These are phyloP conservation scores for Cercospora sojina DNA, from an alignment of 2,329 filamentous ascomycete species.

Conservation along the genomic window DNA sequence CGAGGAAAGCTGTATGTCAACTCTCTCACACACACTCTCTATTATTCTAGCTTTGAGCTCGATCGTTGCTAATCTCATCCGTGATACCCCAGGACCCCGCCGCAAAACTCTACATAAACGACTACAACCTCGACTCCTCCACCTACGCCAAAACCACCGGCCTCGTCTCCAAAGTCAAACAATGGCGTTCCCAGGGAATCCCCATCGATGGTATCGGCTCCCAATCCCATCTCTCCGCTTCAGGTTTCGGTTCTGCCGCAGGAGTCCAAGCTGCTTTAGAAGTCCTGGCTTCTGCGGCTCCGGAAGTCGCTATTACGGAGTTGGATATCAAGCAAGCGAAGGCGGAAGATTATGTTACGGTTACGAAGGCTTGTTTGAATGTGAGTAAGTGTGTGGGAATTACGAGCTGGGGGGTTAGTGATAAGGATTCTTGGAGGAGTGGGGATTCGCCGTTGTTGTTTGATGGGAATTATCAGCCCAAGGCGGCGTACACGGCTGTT, in stretches of 20 bases:
- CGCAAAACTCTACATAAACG: slow-evolving; percentile 74
- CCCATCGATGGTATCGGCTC: slow-evolving; percentile 66
- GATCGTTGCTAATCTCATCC: too few relatives aligned
- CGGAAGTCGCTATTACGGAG: slow-evolving; percentile 65
- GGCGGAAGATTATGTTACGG: slow-evolving; percentile 57
- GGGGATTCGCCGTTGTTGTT: slow-evolving; percentile 44
- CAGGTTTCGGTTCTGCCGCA: slow-evolving; percentile 47
- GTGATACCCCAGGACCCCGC: too few relatives aligned
- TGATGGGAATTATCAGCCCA: slow-evolving; percentile 43
- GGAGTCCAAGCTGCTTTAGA: slow-evolving; percentile 44
- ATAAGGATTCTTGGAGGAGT: slow-evolving; percentile 46
- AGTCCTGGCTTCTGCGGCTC: slow-evolving; percentile 52
- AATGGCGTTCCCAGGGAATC: slow-evolving; percentile 61
- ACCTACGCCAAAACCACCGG: slow-evolving; percentile 57
- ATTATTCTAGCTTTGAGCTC: neutral
- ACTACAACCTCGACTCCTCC: slow-evolving; percentile 62
- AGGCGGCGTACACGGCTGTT: slow-evolving; percentile 42
- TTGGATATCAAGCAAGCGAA: slow-evolving; percentile 63
- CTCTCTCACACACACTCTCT: neutral
- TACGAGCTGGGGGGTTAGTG: slow-evolving; percentile 53
- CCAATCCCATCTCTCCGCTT: slow-evolving; percentile 54
- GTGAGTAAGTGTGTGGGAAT: slow-evolving; percentile 63
- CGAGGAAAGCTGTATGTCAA: slow-evolving; percentile 53
- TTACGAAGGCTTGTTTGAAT: slow-evolving; percentile 56
- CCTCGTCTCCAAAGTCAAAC: slow-evolving; percentile 57